phyloP scores from a whole-genome alignment of 176 grass and related monocot genomes.

The Alopecurus myosuroides region DNA sequence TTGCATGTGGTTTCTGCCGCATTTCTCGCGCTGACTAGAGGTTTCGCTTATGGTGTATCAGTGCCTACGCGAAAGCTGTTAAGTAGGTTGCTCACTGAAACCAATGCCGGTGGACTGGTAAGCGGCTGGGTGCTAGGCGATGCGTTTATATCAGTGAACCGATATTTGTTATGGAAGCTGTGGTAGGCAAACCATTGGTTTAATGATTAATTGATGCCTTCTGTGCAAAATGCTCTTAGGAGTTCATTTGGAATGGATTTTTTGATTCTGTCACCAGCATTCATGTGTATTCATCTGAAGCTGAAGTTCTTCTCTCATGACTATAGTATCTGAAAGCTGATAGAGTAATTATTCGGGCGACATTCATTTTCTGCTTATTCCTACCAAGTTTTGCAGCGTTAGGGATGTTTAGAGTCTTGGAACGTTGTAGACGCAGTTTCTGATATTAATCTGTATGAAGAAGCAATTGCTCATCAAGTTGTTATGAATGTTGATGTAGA shows the following conservation, averaged over 20 bases:
- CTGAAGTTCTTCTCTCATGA: background rate
- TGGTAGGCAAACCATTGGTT: background rate
- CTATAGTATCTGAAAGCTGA: background rate
- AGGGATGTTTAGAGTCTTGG: background rate
- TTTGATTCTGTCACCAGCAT: background rate
- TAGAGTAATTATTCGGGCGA: background rate
- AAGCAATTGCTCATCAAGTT: background rate
- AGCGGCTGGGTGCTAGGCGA: background rate
- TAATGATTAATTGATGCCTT: background rate
- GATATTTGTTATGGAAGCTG: background rate
- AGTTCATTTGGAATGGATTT: background rate
- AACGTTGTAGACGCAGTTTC: background rate
- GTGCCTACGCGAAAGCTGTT: background rate
- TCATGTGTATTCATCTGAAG: background rate
- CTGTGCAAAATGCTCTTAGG: background rate
- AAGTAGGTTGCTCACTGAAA: background rate
- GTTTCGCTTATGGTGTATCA: background rate
- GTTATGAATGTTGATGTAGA: background rate
- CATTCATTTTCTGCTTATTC: background rate
- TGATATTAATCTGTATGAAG: background rate
- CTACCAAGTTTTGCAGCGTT: background rate
- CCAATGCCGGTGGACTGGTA: background rate
- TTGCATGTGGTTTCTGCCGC: background rate
- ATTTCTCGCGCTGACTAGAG: background rate
- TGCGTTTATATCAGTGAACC: too few species aligned